Conservation (phyloP, 1,139 yeast species). For the Spencermartinsiella ligniputridi region DNA sequence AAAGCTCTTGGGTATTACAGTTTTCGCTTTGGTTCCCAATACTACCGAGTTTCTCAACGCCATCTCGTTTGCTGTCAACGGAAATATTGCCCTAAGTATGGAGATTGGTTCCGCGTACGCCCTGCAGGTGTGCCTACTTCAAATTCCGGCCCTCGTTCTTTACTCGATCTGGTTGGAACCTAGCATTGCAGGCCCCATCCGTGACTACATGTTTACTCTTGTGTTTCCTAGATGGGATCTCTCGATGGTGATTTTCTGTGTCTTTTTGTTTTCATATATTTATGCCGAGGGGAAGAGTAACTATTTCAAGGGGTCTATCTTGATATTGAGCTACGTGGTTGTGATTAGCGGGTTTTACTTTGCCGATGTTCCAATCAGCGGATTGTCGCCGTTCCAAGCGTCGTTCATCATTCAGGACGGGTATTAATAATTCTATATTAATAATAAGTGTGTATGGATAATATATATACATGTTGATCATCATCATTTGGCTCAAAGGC, state of each 20-base stretch:
- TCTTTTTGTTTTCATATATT: constrained; percentile 83
- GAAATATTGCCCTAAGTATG: constrained; percentile 88
- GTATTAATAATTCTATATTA: background rate
- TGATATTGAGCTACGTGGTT: constrained; percentile 73
- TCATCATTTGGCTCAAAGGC: no score
- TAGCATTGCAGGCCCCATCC: constrained; percentile 24
- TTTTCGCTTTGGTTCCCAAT: constrained; percentile 93
- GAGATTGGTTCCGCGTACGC: constrained; percentile 99
- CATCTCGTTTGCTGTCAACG: constrained; percentile 92
- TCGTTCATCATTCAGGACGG: background rate
- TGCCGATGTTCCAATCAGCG: constrained; percentile 32
- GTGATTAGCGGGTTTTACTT: constrained; percentile 80
- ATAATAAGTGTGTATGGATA: no score
- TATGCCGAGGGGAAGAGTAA: constrained; percentile 97
- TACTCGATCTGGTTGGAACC: constrained; percentile 55
- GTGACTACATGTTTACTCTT: constrained; percentile 62
- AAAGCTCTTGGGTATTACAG: constrained; percentile 85
- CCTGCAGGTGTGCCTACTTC: constrained; percentile 90
- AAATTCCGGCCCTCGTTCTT: constrained; percentile 84
- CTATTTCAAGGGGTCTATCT: constrained; percentile 90
- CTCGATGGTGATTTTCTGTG: constrained; percentile 78
- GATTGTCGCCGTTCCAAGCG: background rate
- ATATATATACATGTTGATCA: no score
- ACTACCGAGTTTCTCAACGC: constrained; percentile 97
- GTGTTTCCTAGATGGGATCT: constrained; percentile 96